Percentiles rank a stretch among this genome's conserved stretches.
phyloP scores from a whole-genome alignment of 2,329 filamentous ascomycete species.

The Alternaria gansuensis region DNA sequence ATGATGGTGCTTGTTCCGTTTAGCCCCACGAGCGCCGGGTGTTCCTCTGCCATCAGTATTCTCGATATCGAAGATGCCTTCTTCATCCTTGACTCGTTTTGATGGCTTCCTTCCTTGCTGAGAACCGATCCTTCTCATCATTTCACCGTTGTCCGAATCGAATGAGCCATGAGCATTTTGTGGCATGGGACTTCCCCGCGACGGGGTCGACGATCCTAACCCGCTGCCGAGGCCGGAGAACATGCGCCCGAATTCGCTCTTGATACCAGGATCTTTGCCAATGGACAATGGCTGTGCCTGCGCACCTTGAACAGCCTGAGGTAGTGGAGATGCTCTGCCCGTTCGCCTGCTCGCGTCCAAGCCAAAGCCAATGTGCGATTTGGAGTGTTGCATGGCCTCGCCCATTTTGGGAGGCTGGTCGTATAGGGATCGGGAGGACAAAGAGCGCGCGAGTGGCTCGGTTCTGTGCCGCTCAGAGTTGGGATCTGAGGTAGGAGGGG shows the following conservation, averaged over 20 bases:
- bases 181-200: constrained; percentile 60
- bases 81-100: constrained; percentile 80
- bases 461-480: constrained; percentile 47
- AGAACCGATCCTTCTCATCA: constrained; percentile 48
- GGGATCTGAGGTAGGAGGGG: constrained; percentile 52
- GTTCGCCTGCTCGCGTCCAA: constrained; percentile 80
- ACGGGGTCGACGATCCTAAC: constrained; percentile 66
- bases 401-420: constrained; percentile 55
- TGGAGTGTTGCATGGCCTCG: constrained; percentile 67
- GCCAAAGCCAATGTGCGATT: constrained; percentile 76
- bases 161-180: constrained; percentile 42
- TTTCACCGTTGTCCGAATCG: constrained; percentile 43
- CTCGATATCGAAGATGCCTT: constrained; percentile 70
- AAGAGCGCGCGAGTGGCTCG: constrained; percentile 48
- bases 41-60: constrained; percentile 70
- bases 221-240: constrained; percentile 90
- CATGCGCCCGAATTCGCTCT: constrained; percentile 93
- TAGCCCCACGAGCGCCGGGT: constrained; percentile 71
- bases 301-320: constrained; percentile 91
- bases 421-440: constrained; percentile 47
- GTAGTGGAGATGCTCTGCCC: constrained; percentile 85
- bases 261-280: constrained; percentile 85
- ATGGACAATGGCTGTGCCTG: constrained; percentile 82
- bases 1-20: constrained; percentile 69
- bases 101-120: constrained; percentile 48